Conservation (phyloP, 2,329 filamentous ascomycete genomes). For the Gyromitra esculenta region DNA sequence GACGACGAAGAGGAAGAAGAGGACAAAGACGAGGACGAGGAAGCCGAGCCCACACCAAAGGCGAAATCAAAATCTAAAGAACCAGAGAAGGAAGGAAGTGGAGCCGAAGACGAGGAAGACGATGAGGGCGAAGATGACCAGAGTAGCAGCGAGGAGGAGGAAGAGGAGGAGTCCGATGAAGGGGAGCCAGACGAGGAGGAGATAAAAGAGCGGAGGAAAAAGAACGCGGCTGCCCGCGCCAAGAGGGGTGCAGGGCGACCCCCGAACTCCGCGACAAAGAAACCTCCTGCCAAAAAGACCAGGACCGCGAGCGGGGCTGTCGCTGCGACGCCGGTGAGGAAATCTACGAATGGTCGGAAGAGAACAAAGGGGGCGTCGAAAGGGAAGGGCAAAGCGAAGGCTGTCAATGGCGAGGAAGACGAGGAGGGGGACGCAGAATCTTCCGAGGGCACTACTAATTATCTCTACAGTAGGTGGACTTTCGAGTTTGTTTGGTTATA, state of each 20-base stretch:
- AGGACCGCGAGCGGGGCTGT: conserved; percentile 30
- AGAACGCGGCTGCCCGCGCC: conserved; percentile 54
- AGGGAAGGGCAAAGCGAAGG: conserved; percentile 70
- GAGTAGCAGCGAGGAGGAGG: conserved; percentile 55
- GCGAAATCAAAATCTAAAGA: conserved; percentile 46
- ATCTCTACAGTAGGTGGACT: conserved; percentile 67
- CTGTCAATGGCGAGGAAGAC: conserved; percentile 63
- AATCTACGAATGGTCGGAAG: conserved; percentile 61
- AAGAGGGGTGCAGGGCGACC: conserved; percentile 30
- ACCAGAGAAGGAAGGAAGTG: conserved; percentile 62
- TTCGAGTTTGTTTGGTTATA: conserved; percentile 33
- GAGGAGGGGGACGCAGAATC: conserved; percentile 64
- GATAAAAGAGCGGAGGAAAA: conserved; percentile 59
- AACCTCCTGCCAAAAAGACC: conserved; percentile 45
- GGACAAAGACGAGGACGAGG: not conserved
- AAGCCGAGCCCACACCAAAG: not conserved
- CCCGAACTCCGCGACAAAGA: conserved; percentile 22
- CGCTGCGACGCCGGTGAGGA: conserved; percentile 55
- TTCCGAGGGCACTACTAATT: conserved; percentile 58
- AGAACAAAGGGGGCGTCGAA: conserved; percentile 67
- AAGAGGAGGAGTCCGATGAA: conserved; percentile 58
- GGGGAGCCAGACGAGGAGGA: conserved; percentile 62
- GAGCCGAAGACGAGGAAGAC: conserved; percentile 64
- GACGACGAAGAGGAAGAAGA: not conserved
- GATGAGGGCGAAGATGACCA: conserved; percentile 62